Conservation (phyloP, 352 stramenopile genomes). For the Elongisporangium senticosum region DNA sequence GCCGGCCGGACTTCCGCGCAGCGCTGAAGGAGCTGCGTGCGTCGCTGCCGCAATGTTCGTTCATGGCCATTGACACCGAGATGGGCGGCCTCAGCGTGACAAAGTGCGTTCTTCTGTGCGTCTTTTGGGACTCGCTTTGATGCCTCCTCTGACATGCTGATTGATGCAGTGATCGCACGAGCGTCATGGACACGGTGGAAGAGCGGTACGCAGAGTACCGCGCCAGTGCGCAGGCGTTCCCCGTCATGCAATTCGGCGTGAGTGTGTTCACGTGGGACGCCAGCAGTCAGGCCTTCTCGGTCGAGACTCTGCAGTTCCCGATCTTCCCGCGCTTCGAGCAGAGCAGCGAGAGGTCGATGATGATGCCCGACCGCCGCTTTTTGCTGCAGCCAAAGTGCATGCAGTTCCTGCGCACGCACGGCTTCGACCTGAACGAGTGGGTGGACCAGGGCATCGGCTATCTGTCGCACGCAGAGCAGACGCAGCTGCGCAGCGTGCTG, state of each 20-base stretch:
- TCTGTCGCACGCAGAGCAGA: conserved; percentile 58
- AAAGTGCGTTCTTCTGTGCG: conserved; percentile 34
- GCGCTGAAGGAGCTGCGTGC: conserved; percentile 26
- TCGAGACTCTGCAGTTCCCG: conserved; percentile 69
- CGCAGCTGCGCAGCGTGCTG: conserved; percentile 13
- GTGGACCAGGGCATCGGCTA: conserved; percentile 69
- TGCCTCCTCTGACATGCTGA: background rate
- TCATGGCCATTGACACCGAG: conserved; percentile 74
- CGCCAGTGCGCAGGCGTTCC: conserved; percentile 49
- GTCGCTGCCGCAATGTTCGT: conserved; percentile 33
- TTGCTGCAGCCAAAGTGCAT: conserved; percentile 68
- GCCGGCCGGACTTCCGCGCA: conserved; percentile 10
- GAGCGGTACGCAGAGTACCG: conserved; percentile 58
- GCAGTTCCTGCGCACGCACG: conserved; percentile 68
- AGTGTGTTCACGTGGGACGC: conserved; percentile 59
- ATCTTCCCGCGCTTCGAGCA: conserved; percentile 53
- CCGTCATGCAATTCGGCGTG: conserved; percentile 72
- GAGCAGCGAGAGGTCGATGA: conserved; percentile 10
- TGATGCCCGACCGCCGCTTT: conserved; percentile 48
- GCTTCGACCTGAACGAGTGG: conserved; percentile 77
- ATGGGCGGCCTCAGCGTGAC: conserved; percentile 65
- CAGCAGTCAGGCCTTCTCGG: conserved; percentile 30
- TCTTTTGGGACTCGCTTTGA: background rate
- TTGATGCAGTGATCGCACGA: conserved; percentile 30
- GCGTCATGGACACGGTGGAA: conserved; percentile 69